Base-by-base conservation (phyloP, 352 stramenopile genomes). In the Phytophthora boehmeriae region DNA sequence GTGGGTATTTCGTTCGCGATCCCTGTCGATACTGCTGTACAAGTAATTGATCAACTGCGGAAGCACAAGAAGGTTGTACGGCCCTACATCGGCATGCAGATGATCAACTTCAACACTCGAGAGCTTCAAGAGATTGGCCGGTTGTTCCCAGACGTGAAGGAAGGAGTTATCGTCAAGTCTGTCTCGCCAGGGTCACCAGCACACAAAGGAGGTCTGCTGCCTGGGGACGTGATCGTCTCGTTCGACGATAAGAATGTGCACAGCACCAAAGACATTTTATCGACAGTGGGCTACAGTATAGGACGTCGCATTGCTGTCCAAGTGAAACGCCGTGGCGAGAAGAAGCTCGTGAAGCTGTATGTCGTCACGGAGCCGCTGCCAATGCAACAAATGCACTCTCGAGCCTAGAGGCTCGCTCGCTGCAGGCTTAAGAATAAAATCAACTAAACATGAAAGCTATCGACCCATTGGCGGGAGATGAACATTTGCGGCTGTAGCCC, bases 1-100 rank as follows among this genome's bases (percentile, higher is more conserved):
- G 89, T 89, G 23, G 93, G 93, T 10, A 97, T 98, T 43, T 92
- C 86, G 28, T 98, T 98, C 46, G 93, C 93, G 19, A 98, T 98
- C 34, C 93, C 93, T 23, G 96, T 97, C 13, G 93, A 98, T 67
- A 97, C 76, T 30, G 93, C 92, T 28, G 64, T 68, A 10, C 79
- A 97, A 57, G 88, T 98, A 43, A 96, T 98, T 57, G 71, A 89
- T 19, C 90, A 98, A 64, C 70, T 98, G 47, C 75, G 89, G 36
- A 82, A 91, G 55, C 80, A 93, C 64, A 92, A 90, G 50, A 93
- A 92, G 41, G 92, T 98, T 16, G 73, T 91, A 14, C 78, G 93
- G 16, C 88, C 93, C 25, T 97, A 97, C 71, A 86, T 98, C 49
- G 93, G 93, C 56, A 88, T 98, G 81, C 83, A 93, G 49, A 96